Percentiles rank a stretch among this genome's conserved stretches.
Evolutionary conservation across 2,329 filamentous ascomycete species (phyloP).

Genomic region (Colletotrichum navitas): DNA sequence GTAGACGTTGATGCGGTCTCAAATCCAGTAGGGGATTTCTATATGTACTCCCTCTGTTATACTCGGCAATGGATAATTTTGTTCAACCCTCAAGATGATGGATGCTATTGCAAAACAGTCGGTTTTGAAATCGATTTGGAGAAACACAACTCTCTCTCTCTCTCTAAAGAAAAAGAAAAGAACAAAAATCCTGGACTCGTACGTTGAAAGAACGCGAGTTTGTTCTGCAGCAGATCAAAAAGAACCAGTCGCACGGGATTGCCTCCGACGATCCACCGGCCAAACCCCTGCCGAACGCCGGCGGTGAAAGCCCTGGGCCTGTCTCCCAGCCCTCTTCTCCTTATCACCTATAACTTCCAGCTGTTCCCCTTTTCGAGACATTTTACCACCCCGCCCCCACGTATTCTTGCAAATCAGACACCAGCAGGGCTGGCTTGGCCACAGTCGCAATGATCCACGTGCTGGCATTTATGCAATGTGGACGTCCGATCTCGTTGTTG

Average conservation of each 20-base stretch:
- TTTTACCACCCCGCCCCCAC: background rate
- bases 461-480: background rate
- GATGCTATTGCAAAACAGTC: background rate
- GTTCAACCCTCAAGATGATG: conserved; percentile 1
- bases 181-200: background rate
- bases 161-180: background rate
- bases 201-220: background rate
- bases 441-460: conserved; percentile 23
- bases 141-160: background rate
- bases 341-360: conserved; percentile 1
- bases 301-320: conserved; percentile 31
- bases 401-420: conserved; percentile 9
- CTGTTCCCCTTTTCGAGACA: background rate
- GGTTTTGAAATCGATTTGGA: background rate
- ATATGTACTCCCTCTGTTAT: conserved; percentile 3
- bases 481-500: background rate
- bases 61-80: background rate
- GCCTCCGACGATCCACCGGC: conserved; percentile 26
- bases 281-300: conserved; percentile 29
- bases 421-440: conserved; percentile 20
- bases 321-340: conserved; percentile 2
- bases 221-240: conserved; percentile 25
- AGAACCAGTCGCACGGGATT: conserved; percentile 31
- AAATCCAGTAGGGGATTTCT: conserved; percentile 3
- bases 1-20: background rate